Evolutionary conservation across 352 stramenopile species (phyloP).

Genomic region (Phytophthora pisi): DNA sequence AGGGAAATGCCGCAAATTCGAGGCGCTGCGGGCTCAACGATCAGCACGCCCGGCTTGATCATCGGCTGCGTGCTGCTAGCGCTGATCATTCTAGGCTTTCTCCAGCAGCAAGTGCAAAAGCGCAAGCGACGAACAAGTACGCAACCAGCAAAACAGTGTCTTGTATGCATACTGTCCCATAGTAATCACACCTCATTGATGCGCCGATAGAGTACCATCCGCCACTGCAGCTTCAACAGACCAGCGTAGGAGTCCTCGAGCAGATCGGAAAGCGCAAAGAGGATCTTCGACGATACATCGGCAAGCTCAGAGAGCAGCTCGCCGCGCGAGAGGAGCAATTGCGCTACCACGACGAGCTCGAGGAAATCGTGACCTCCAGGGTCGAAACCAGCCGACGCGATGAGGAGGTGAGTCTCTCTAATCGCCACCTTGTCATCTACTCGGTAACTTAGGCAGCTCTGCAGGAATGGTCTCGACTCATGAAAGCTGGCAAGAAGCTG

Average conservation of each 20-base stretch:
- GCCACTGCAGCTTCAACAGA: constrained; percentile 44
- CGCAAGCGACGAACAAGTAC: constrained; percentile 36
- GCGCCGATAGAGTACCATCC: constrained; percentile 47
- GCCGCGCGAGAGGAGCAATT: constrained; percentile 60
- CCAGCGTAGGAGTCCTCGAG: constrained; percentile 35
- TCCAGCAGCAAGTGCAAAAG: constrained; percentile 42
- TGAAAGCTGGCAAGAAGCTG: constrained; percentile 65
- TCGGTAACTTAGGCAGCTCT: constrained; percentile 5
- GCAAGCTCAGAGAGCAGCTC: constrained; percentile 53
- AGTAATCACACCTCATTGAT: not conserved
- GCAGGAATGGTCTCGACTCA: constrained; percentile 70
- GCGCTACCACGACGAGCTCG: constrained; percentile 65
- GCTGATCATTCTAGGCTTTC: constrained; percentile 43
- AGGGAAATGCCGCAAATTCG: constrained; percentile 50
- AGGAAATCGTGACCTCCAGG: constrained; percentile 65
- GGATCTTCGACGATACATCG: constrained; percentile 66
- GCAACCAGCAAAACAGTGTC: not conserved
- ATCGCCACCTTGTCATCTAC: not conserved
- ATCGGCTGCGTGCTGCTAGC: constrained; percentile 45
- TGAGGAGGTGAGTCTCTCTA: constrained; percentile 40
- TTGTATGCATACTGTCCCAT: not conserved
- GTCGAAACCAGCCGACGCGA: constrained; percentile 54
- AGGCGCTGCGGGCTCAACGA: constrained; percentile 25
- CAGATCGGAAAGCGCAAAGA: constrained; percentile 70
- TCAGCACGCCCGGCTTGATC: constrained; percentile 46